Evolutionary conservation across 2,329 filamentous ascomycete species (phyloP), one percentile per base, ranked within the genome.

Genomic region (Harringtonia lauricola): DNA sequence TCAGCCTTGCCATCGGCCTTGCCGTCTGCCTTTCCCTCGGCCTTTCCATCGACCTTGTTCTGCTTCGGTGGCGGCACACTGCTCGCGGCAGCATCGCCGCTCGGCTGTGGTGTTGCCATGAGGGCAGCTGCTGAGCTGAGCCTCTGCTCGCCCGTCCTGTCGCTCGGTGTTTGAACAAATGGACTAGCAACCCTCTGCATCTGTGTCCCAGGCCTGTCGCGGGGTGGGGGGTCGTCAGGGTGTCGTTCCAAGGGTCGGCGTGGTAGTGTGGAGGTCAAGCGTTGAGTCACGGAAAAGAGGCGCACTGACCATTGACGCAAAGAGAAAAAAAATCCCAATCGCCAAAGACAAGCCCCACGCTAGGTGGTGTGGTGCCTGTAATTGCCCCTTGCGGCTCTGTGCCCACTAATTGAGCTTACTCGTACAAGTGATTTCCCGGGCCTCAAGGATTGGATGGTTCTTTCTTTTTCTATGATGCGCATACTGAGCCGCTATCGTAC

Each of bases 31-130:
- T 30, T 33, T 7, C 8, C n/a, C 4, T 21, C 43, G 10, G 24
- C 15, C 17, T 34, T 31, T 12, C 14, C 21, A 1, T 28, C 44
- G 8, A 31, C n/a, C 17, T 33, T 39, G 36, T 4, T n/a, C 18
- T 19, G 24, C 1, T 28, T 33, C 10, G 29, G 15, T 8, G 13
- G 26, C 19, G 29, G 17, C 24, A 22, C 28, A 34, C 19, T 29
- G 36, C 22, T 24, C 4, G 37, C 21, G n/a, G 18, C 31, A 3
- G 18, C 24, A 12, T 4, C 39, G 3, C 41, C 21, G 24, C 3
- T n/a, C 10, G 43, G 24, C 18, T 41, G 33, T 41, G 34, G 14
- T 26, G 43, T 40, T 22, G 43, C 31, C 42, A 44, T 44, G 15
- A 19, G 29, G 35, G 34, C 29, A 8, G 30, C 30, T 8, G 30